Percentiles rank a stretch among this genome's conserved stretches.
These are phyloP conservation scores for Zymoseptoria tritici DNA, from an alignment of 2,329 filamentous ascomycete genomes.

Conservation along the genomic window DNA sequence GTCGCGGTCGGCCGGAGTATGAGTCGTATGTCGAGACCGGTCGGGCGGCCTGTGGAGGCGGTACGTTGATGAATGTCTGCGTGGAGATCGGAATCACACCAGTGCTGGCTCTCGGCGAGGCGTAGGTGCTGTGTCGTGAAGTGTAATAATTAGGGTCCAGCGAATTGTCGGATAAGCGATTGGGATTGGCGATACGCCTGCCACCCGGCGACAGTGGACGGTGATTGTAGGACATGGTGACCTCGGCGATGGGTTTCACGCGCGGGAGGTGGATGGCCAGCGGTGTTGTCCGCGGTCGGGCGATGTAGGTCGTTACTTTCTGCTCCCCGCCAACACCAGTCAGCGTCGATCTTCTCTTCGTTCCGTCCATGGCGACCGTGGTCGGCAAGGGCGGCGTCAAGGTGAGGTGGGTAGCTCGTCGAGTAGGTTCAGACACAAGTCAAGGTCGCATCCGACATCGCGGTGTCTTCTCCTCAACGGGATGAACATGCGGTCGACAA, in stretches of 20 bases:
- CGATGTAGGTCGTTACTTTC: background rate
- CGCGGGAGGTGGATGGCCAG: slow-evolving; percentile 14
- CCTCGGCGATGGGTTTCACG: slow-evolving; percentile 18
- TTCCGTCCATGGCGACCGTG: background rate
- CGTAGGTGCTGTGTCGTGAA: slow-evolving; percentile 22
- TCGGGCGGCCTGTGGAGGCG: slow-evolving; percentile 13
- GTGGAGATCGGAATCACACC: slow-evolving; percentile 33
- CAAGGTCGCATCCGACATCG: background rate
- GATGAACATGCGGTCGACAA: background rate
- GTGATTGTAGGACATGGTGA: slow-evolving; percentile 28
- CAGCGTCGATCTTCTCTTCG: background rate
- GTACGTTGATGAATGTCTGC: slow-evolving; percentile 28
- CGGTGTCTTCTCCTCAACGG: background rate
- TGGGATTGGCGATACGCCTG: slow-evolving; percentile 29
- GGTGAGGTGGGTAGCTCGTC: background rate
- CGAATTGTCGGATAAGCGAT: slow-evolving; percentile 23
- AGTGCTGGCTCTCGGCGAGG: slow-evolving; percentile 29
- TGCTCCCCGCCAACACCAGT: background rate
- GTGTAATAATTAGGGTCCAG: slow-evolving; percentile 25
- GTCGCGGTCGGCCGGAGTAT: slow-evolving; percentile 39
- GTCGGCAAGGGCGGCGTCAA: background rate
- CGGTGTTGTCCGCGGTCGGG: slow-evolving; percentile 4
- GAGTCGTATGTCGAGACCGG: slow-evolving; percentile 34
- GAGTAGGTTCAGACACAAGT: background rate
- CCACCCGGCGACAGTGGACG: slow-evolving; percentile 30